Evolutionary conservation across 208 protist genomes (phyloP).

Genomic region (Blechomonas ayalai): DNA sequence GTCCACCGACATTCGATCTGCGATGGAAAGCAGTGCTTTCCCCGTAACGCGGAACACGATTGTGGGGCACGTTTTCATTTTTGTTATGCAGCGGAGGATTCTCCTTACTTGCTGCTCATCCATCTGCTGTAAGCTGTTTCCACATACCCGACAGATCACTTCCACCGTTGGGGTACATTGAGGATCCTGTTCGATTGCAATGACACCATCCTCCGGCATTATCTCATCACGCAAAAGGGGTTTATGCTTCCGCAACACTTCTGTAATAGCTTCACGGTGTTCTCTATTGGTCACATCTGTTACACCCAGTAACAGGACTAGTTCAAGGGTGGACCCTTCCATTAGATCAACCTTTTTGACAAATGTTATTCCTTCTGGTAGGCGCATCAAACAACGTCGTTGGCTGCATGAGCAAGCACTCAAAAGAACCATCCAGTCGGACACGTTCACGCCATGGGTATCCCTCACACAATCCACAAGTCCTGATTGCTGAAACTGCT

Average conservation of each 20-base stretch:
- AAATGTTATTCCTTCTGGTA: slow-evolving; percentile 13
- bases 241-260: slow-evolving; percentile 2
- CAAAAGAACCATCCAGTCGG: slow-evolving; percentile 11
- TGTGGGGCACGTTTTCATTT: slow-evolving; percentile 26
- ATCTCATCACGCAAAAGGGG: slow-evolving; percentile 13
- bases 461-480: slow-evolving; percentile 8
- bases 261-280: neutral
- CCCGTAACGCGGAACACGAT: slow-evolving; percentile 54
- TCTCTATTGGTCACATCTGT: neutral
- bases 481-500: slow-evolving; percentile 13
- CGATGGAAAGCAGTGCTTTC: slow-evolving; percentile 20
- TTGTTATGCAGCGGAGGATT: slow-evolving; percentile 26
- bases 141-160: slow-evolving; percentile 24
- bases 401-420: slow-evolving; percentile 10
- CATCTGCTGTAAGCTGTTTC: slow-evolving; percentile 12
- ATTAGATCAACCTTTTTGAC: slow-evolving; percentile 1
- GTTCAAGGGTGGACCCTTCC: slow-evolving; percentile 10
- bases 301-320: slow-evolving; percentile 13
- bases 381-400: slow-evolving; percentile 6
- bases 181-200: slow-evolving; percentile 43
- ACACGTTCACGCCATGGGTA: slow-evolving; percentile 11
- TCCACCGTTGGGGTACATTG: slow-evolving; percentile 13
- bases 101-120: slow-evolving; percentile 55
- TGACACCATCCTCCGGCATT: slow-evolving; percentile 39
- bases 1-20: slow-evolving; percentile 25